A percentile compares a stretch with the other conserved stretches of the same genome.
Evolutionary conservation across 257 asterid species (phyloP).

Genomic region (Ligustrum vulgare): DNA sequence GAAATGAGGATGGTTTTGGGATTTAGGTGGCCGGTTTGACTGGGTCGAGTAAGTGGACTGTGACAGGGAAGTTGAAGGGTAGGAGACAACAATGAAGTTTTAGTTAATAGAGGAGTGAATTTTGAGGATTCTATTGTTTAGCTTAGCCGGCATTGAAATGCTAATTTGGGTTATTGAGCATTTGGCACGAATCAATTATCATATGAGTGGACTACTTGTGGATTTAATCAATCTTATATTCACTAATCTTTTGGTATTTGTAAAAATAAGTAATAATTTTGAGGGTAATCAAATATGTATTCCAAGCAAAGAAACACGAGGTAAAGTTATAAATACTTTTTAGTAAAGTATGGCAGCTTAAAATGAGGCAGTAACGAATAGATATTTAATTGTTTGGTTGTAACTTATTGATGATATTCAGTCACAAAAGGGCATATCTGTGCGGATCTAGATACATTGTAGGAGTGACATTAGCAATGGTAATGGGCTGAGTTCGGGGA

Average conservation of each 20-base stretch:
- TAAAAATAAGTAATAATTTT: not conserved
- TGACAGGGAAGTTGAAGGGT: conserved; percentile 27
- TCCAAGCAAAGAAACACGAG: too few relatives aligned
- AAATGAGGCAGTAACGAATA: too few relatives aligned
- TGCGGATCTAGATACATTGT: too few relatives aligned
- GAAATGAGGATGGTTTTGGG: conserved; percentile 26
- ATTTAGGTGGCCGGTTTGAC: conserved; percentile 11
- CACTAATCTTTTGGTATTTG: not conserved
- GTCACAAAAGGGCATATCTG: too few relatives aligned
- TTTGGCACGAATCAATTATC: conserved; percentile 40
- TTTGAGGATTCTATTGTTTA: conserved; percentile 45
- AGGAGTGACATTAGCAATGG: too few relatives aligned
- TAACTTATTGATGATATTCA: too few relatives aligned
- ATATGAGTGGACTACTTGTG: conserved; percentile 23
- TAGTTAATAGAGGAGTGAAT: conserved; percentile 14
- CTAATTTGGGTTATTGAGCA: conserved; percentile 24
- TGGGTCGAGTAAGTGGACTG: conserved; percentile 21
- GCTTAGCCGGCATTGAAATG: conserved; percentile 58
- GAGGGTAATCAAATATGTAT: too few relatives aligned
- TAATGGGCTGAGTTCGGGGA: too few relatives aligned
- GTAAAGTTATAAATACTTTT: too few relatives aligned
- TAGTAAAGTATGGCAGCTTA: too few relatives aligned
- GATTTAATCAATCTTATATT: not conserved
- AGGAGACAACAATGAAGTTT: not conserved
- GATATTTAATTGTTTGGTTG: too few relatives aligned